Evolutionary conservation across 1,284 basidiomycete species (phyloP).

Genomic region (Trametes versicolor): DNA sequence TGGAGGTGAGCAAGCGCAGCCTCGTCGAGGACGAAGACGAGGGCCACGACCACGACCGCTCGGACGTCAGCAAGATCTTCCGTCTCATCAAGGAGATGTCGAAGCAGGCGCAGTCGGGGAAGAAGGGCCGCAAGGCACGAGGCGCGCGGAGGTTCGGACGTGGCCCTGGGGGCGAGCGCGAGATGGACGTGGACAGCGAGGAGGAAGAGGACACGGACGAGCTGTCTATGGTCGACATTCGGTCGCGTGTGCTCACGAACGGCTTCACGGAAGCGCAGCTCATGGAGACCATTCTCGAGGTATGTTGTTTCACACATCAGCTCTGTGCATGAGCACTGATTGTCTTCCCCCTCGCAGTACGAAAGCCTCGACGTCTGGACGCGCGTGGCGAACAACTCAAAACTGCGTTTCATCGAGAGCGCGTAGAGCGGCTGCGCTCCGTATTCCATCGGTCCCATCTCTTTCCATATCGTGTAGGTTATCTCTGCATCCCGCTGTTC

Average conservation of each 20-base stretch:
- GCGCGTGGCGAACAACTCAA: slow-evolving; percentile 79
- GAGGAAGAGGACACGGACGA: slow-evolving; percentile 74
- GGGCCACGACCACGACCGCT: slow-evolving; percentile 73
- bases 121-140: slow-evolving; percentile 51
- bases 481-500: slow-evolving; percentile 29
- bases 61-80: slow-evolving; percentile 85
- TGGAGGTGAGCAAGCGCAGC: slow-evolving; percentile 96
- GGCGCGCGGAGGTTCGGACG: slow-evolving; percentile 62
- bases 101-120: slow-evolving; percentile 49
- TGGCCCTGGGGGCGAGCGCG: slow-evolving; percentile 73
- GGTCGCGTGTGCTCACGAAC: slow-evolving; percentile 83
- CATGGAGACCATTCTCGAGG: slow-evolving; percentile 83
- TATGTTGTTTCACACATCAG: slow-evolving; percentile 50
- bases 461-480: slow-evolving; percentile 34
- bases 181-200: slow-evolving; percentile 59
- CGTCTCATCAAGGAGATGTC: slow-evolving; percentile 91
- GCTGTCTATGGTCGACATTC: slow-evolving; percentile 84
- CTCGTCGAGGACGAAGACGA: slow-evolving; percentile 84
- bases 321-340: not conserved
- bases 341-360: slow-evolving; percentile 62
- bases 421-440: slow-evolving; percentile 20
- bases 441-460: slow-evolving; percentile 16
- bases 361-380: slow-evolving; percentile 83
- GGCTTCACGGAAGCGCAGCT: slow-evolving; percentile 93
- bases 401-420: slow-evolving; percentile 65